Conservation (phyloP, 2,329 filamentous ascomycete species). For the Didymella glomerata region DNA sequence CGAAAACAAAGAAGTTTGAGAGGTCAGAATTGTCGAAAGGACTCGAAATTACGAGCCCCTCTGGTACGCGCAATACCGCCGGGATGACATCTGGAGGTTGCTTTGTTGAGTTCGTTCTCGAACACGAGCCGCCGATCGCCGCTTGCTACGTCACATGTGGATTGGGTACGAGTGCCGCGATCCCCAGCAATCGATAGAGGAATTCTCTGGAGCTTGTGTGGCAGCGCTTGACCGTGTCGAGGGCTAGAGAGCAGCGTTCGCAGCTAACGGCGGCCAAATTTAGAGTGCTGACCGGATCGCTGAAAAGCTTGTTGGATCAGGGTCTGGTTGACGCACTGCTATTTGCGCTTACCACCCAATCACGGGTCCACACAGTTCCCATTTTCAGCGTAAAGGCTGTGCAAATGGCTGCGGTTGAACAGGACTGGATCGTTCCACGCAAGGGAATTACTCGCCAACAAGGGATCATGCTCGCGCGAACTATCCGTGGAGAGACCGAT, state of each 20-base stretch:
- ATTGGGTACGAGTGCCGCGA: constrained; percentile 6
- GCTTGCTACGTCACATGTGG: constrained; percentile 26
- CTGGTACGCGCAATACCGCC: constrained; percentile 21
- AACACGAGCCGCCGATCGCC: constrained; percentile 22
- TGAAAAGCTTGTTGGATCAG: constrained; percentile 22
- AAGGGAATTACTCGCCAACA: neutral
- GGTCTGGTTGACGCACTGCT: constrained; percentile 6
- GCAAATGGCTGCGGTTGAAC: constrained; percentile 6
- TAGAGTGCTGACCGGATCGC: constrained; percentile 20
- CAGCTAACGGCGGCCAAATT: constrained; percentile 20
- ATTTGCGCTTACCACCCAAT: constrained; percentile 11
- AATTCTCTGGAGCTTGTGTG: constrained; percentile 5
- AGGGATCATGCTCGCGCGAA: neutral
- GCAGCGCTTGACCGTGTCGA: constrained; percentile 13
- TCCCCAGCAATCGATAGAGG: constrained; percentile 12
- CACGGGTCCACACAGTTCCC: neutral
- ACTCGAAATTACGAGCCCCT: constrained; percentile 12
- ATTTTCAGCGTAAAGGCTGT: neutral
- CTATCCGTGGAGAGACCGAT: neutral
- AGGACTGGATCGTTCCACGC: constrained; percentile 8
- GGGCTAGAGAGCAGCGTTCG: constrained; percentile 6
- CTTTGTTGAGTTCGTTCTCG: constrained; percentile 26
- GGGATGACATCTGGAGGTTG: constrained; percentile 20
- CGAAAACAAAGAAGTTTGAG: constrained; percentile 4
- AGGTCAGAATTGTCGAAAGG: constrained; percentile 4